Conservation (phyloP, 495 filamentous ascomycete genomes). For the Cairneyella variabilis region DNA sequence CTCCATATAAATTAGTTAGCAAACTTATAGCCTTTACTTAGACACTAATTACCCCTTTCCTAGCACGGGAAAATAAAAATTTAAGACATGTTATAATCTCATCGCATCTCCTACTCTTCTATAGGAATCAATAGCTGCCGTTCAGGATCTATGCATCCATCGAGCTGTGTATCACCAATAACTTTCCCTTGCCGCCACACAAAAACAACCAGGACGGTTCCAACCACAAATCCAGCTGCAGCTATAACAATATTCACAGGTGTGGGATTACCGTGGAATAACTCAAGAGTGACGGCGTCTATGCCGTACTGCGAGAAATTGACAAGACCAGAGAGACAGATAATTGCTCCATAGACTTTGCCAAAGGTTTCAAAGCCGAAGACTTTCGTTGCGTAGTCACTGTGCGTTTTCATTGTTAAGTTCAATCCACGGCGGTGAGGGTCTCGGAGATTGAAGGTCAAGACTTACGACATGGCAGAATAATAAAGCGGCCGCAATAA, state of each 20-base stretch:
- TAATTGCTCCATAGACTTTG: constrained; percentile 90
- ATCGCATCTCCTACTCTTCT: constrained; percentile 20
- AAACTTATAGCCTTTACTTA: no score
- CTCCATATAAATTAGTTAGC: no score
- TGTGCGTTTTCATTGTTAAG: neutral
- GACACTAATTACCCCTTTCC: no score
- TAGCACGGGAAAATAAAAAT: no score
- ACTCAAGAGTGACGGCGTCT: constrained; percentile 72
- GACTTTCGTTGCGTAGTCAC: constrained; percentile 87
- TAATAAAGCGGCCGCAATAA: constrained; percentile 72
- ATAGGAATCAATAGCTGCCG: neutral
- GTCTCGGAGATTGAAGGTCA: neutral
- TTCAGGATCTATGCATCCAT: neutral
- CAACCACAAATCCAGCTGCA: constrained; percentile 52
- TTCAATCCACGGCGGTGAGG: no score
- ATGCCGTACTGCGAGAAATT: constrained; percentile 86
- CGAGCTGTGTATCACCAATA: neutral
- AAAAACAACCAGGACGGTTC: constrained; percentile 52
- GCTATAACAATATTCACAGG: constrained; percentile 75
- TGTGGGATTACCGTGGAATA: constrained; percentile 66
- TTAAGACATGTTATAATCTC: no score
- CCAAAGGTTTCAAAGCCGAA: constrained; percentile 95
- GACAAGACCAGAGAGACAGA: constrained; percentile 78
- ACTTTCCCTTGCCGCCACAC: constrained; percentile 35
- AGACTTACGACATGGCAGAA: constrained; percentile 54